phyloP scores from a whole-genome alignment of 352 stramenopile species.

The Saprolegnia diclina region DNA sequence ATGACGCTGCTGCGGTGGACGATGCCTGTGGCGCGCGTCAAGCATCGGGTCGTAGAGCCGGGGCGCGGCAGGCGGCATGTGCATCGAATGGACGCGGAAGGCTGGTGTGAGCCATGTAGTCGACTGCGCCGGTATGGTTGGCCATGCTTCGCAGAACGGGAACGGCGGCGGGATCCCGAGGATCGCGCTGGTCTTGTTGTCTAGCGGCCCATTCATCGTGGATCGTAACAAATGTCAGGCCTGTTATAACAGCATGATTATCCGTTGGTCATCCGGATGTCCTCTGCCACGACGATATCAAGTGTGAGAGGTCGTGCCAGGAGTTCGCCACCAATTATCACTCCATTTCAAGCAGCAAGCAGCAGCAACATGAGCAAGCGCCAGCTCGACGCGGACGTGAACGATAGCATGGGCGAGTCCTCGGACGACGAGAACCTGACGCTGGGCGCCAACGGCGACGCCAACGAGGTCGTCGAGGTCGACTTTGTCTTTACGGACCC shows the following conservation, averaged over 20 bases:
- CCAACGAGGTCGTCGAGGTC: slow-evolving; percentile 49
- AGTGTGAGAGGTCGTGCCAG: no score
- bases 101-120: slow-evolving; percentile 49
- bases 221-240: no score
- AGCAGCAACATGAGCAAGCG: slow-evolving; percentile 37
- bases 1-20: not conserved
- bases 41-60: not conserved
- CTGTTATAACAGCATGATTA: not conserved
- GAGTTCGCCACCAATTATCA: no score
- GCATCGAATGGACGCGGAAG: not conserved
- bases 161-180: slow-evolving; percentile 59
- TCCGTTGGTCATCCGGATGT: not conserved
- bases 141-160: slow-evolving; percentile 69
- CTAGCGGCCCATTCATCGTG: not conserved
- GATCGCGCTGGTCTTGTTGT: not conserved
- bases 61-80: not conserved
- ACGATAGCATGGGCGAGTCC: slow-evolving; percentile 44
- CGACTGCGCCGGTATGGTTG: slow-evolving; percentile 37
- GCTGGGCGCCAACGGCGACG: slow-evolving; percentile 22
- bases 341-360: not conserved
- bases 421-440: slow-evolving; percentile 17
- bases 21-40: not conserved
- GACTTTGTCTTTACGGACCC: slow-evolving; percentile 83
- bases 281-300: no score
- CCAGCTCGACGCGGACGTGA: slow-evolving; percentile 46